Conservation (phyloP, 2,329 filamentous ascomycete genomes). For the Pseudogymnoascus sp. region DNA sequence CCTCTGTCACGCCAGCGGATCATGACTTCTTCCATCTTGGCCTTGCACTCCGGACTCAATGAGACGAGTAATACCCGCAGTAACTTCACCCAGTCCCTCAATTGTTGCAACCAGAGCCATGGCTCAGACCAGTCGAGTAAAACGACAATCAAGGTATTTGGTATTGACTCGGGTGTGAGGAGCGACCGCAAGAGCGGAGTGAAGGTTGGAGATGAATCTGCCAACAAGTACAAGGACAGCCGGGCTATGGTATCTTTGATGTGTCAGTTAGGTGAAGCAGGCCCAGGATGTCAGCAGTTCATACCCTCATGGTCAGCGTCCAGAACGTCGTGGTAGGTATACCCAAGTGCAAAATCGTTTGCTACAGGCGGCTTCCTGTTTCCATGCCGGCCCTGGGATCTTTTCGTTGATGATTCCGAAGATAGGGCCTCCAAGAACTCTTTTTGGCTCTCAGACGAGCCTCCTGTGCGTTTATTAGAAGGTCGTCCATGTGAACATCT, state of each 20-base stretch:
- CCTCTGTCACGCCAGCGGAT: constrained; percentile 70
- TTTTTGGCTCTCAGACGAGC: constrained; percentile 72
- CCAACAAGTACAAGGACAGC: constrained; percentile 80
- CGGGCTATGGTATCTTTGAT: constrained; percentile 76
- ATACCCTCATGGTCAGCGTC: constrained; percentile 88
- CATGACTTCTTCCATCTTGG: constrained; percentile 83
- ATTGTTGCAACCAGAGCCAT: constrained; percentile 82
- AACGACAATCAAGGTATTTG: constrained; percentile 80
- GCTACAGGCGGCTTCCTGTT: constrained; percentile 69
- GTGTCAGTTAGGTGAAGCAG: constrained; percentile 21
- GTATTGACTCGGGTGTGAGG: constrained; percentile 73
- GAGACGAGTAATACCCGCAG: constrained; percentile 69
- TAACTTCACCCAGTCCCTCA: constrained; percentile 83
- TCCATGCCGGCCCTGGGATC: constrained; percentile 43
- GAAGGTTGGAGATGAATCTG: constrained; percentile 77
- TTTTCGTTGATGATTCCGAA: constrained; percentile 33
- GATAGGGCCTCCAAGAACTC: constrained; percentile 65
- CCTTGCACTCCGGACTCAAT: constrained; percentile 68
- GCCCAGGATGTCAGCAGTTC: constrained; percentile 15
- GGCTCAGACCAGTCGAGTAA: constrained; percentile 94
- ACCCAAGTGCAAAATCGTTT: constrained; percentile 86
- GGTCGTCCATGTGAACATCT: not conserved
- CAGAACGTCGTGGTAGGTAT: constrained; percentile 90
- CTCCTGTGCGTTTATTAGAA: constrained; percentile 46
- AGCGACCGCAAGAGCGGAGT: constrained; percentile 76